A percentile compares a stretch with the other conserved stretches of the same genome.
Conservation (phyloP, 2,329 filamentous ascomycete species). For the Pseudogymnoascus sp. region DNA sequence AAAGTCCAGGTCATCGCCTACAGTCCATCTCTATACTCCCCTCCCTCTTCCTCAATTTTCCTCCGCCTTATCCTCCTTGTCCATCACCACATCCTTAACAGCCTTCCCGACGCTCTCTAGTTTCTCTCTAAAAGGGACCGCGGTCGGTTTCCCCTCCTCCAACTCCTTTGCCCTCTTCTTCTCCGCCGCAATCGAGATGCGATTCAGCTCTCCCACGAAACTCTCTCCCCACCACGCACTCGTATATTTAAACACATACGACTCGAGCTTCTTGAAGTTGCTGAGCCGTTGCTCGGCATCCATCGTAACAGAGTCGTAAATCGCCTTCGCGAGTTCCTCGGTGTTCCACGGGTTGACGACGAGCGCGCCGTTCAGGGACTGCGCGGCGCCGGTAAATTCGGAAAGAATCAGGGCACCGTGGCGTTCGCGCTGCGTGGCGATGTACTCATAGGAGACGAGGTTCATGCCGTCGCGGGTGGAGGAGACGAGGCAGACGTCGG, state of each 20-base stretch:
- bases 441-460: conserved; percentile 95
- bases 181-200: conserved; percentile 27
- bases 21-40: not conserved
- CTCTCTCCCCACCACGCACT: conserved; percentile 94
- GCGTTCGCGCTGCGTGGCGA: conserved; percentile 80
- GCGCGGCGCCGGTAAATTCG: conserved; percentile 91
- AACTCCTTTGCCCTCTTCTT: conserved; percentile 18
- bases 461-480: conserved; percentile 99
- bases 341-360: conserved; percentile 99
- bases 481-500: conserved; percentile 83
- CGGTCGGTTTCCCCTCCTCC: not conserved
- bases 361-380: conserved; percentile 84
- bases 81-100: not conserved
- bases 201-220: conserved; percentile 71
- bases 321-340: conserved; percentile 83
- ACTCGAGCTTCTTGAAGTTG: conserved; percentile 86
- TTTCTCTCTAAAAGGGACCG: not conserved
- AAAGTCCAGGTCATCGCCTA: not conserved
- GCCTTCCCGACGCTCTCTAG: not conserved
- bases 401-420: conserved; percentile 93
- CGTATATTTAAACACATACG: conserved; percentile 96
- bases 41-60: not conserved
- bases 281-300: conserved; percentile 73
- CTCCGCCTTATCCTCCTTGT: not conserved
- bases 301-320: conserved; percentile 97